phyloP scores from a whole-genome alignment of 305 asterid genomes.

The Solanum hybrid region DNA sequence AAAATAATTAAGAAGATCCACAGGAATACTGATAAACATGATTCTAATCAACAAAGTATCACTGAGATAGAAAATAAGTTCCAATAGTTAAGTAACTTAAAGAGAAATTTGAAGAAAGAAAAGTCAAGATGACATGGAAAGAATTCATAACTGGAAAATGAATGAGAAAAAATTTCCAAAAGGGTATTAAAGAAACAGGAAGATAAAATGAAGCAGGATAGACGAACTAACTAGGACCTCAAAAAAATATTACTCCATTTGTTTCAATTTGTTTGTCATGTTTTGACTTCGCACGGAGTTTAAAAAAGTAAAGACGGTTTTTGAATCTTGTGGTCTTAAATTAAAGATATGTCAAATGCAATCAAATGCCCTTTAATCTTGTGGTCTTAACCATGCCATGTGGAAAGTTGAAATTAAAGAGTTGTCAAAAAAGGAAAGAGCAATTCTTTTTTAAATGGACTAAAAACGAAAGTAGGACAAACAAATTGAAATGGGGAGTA shows the following conservation, averaged over 20 bases:
- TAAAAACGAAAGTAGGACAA: not conserved
- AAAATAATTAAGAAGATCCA: not conserved
- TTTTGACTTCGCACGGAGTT: not conserved
- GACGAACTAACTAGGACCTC: not conserved
- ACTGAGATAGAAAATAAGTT: not conserved
- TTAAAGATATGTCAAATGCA: not conserved
- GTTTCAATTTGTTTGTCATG: not conserved
- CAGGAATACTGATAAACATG: not conserved
- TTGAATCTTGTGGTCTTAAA: not conserved
- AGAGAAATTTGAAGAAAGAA: not conserved
- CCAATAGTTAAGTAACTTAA: not conserved
- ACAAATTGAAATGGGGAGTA: not conserved
- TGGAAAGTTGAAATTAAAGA: not conserved
- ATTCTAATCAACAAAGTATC: not conserved
- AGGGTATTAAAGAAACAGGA: not conserved
- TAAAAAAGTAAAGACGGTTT: not conserved
- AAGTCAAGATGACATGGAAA: not conserved
- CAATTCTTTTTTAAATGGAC: not conserved
- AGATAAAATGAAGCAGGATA: not conserved
- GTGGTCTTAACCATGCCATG: not conserved
- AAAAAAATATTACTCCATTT: not conserved
- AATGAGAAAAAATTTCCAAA: not conserved
- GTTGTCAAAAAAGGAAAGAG: not conserved
- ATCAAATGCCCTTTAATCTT: not conserved
- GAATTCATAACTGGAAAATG: not conserved